Percentiles rank a stretch among this genome's conserved stretches.
These are phyloP conservation scores for Vigna hirtella DNA, from an alignment of 306 rosid genomes.

Conservation along the genomic window DNA sequence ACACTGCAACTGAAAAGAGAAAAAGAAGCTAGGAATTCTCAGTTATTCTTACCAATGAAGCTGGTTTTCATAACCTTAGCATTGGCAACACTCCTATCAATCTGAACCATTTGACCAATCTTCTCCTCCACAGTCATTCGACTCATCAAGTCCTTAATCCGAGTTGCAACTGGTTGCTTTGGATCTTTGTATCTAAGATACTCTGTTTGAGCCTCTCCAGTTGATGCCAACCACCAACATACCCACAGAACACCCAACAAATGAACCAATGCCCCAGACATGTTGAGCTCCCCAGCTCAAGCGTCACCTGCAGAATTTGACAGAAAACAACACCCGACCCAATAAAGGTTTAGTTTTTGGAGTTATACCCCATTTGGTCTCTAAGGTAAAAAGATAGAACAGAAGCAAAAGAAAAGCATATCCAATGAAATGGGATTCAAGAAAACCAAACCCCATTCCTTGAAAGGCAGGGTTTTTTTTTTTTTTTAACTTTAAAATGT, in stretches of 20 bases:
- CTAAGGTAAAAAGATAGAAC: conserved; percentile 37
- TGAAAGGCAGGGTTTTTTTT: conserved; percentile 30
- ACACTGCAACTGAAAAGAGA: conserved; percentile 13
- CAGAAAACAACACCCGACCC: conserved; percentile 27
- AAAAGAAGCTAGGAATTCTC: conserved; percentile 11
- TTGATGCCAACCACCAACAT: conserved; percentile 59
- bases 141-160: conserved; percentile 74
- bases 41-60: conserved; percentile 72
- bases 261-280: conserved; percentile 55
- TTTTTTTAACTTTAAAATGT: background rate
- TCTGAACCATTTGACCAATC: conserved; percentile 98
- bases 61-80: conserved; percentile 65
- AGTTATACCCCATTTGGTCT: conserved; percentile 49
- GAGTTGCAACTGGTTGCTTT: conserved; percentile 58
- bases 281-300: conserved; percentile 41
- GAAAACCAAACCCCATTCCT: conserved; percentile 38
- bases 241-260: conserved; percentile 57
- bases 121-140: conserved; percentile 93
- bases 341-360: conserved; percentile 32
- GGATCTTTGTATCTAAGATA: conserved; percentile 82
- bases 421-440: conserved; percentile 45
- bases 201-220: conserved; percentile 63
- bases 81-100: conserved; percentile 89
- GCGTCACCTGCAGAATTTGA: conserved; percentile 46
- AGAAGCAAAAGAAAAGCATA: conserved; percentile 50